These are phyloP conservation scores for Purpureocillium takamizusanense DNA, from an alignment of 2,329 filamentous ascomycete genomes.

Conservation along the genomic window DNA sequence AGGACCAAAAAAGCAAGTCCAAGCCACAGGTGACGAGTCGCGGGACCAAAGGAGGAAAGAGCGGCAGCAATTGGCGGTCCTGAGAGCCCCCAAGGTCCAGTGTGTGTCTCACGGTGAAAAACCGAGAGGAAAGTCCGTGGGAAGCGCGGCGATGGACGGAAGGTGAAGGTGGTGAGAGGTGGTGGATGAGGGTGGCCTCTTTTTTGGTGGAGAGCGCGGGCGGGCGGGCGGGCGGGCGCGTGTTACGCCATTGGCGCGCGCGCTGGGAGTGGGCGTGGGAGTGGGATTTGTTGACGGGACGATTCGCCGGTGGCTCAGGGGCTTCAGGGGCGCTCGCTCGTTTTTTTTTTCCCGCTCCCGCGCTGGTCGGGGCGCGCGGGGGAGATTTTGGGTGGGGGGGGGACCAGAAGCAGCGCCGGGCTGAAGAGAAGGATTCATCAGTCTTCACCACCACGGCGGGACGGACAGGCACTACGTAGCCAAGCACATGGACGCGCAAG, in stretches of 20 bases:
- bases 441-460: too few relatives aligned
- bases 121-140: not conserved
- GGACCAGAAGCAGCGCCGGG: too few relatives aligned
- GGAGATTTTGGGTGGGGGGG: too few relatives aligned
- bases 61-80: not conserved
- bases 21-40: not conserved
- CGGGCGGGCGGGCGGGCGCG: too few relatives aligned
- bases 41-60: not conserved
- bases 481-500: too few relatives aligned
- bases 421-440: too few relatives aligned
- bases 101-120: not conserved
- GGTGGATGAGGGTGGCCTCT: constrained; percentile 1
- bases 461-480: too few relatives aligned
- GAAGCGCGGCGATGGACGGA: not conserved
- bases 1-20: not conserved
- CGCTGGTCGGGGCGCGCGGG: too few relatives aligned
- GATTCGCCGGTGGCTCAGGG: constrained; percentile 1
- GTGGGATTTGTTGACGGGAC: constrained; percentile 3
- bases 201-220: constrained; percentile 1
- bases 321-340: too few relatives aligned
- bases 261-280: not conserved
- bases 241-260: constrained; percentile 10
- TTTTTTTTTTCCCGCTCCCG: too few relatives aligned
- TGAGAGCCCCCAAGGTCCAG: not conserved
- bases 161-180: not conserved